A percentile compares a stretch with the other conserved stretches of the same genome.
Evolutionary conservation across 73 alveolate species (phyloP).

Genomic region (Tetrahymena elliotti): DNA sequence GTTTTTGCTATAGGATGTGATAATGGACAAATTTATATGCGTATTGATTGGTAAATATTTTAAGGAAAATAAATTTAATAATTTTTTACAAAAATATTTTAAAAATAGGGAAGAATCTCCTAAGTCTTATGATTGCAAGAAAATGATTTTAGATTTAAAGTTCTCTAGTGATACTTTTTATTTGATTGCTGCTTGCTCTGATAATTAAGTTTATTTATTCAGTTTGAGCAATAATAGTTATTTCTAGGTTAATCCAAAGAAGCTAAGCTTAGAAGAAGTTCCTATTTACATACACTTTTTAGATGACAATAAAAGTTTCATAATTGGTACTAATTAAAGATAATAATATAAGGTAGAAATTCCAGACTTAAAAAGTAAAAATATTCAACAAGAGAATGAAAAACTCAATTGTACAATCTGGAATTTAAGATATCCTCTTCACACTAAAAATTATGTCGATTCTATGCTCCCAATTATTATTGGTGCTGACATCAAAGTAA

Average conservation of each 20-base stretch:
- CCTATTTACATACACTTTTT: constrained; percentile 32
- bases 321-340: constrained; percentile 17
- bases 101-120: constrained; percentile 33
- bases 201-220: constrained; percentile 37
- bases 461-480: constrained; percentile 11
- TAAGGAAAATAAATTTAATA: not conserved
- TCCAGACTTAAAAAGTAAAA: constrained; percentile 35
- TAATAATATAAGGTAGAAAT: constrained; percentile 28
- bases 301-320: constrained; percentile 33
- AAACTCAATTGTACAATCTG: constrained; percentile 38
- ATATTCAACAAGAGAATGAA: constrained; percentile 21
- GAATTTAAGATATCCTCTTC: constrained; percentile 24
- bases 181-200: constrained; percentile 28
- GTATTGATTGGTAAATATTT: constrained; percentile 25
- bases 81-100: not conserved
- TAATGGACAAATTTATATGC: constrained; percentile 32
- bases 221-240: constrained; percentile 21
- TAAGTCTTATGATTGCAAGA: constrained; percentile 36
- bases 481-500: constrained; percentile 35
- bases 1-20: constrained; percentile 40
- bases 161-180: constrained; percentile 36
- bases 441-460: constrained; percentile 7
- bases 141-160: constrained; percentile 26
- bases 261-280: constrained; percentile 31
- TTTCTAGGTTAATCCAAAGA: constrained; percentile 32